Conservation (phyloP, 2,329 filamentous ascomycete species). For the Xylaria sp. region DNA sequence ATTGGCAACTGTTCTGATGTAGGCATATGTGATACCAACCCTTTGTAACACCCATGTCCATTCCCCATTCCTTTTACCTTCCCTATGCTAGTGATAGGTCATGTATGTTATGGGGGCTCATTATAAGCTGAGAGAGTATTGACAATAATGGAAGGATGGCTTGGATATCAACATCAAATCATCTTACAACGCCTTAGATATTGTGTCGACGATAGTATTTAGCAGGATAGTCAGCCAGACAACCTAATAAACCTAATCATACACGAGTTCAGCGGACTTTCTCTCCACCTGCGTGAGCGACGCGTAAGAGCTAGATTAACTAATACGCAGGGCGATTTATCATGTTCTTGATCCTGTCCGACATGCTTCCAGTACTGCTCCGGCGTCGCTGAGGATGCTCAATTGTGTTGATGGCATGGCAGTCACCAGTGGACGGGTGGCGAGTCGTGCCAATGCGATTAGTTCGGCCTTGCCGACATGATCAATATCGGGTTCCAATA, state of each 20-base stretch:
- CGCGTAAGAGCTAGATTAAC: background rate
- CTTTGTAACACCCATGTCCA: background rate
- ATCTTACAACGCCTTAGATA: no score
- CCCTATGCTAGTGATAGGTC: no score
- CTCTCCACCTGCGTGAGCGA: background rate
- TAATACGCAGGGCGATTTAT: constrained; percentile 37
- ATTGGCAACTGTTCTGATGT: no score
- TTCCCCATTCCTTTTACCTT: background rate
- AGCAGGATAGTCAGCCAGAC: no score
- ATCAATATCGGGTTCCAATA: constrained; percentile 5
- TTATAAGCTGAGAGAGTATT: no score
- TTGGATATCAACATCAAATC: no score
- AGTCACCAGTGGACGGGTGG: constrained; percentile 33
- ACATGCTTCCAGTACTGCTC: constrained; percentile 32
- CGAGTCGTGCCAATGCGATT: constrained; percentile 34
- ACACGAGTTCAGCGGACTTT: background rate
- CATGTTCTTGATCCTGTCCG: constrained; percentile 32
- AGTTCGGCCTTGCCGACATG: constrained; percentile 30
- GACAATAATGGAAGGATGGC: no score
- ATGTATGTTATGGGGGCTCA: no score
- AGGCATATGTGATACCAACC: background rate
- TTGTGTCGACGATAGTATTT: no score
- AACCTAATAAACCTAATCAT: background rate
- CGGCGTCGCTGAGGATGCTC: constrained; percentile 34
- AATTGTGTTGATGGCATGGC: constrained; percentile 31